Base-by-base conservation (phyloP, 208 protist genomes). In the Histomonas meleagridis region DNA sequence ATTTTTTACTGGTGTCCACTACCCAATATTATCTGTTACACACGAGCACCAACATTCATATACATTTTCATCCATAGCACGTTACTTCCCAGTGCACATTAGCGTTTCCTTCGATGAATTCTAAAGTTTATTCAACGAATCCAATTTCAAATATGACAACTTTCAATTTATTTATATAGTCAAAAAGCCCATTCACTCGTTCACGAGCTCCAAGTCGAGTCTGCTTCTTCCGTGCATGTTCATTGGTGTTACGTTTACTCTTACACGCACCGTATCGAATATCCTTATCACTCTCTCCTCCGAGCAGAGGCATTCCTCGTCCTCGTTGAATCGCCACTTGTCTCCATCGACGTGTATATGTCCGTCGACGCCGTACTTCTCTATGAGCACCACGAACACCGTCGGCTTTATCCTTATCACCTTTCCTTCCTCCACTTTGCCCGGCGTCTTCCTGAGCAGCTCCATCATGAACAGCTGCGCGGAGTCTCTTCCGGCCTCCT, bases 141-240 rank as follows among this genome's bases (percentile, higher is more conserved):
- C n/a, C n/a, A n/a, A n/a, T n/a, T n/a, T n/a, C n/a, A n/a, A n/a
- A n/a, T n/a, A n/a, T n/a, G n/a, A n/a, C n/a, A n/a, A n/a, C n/a
- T n/a, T n/a, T n/a, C n/a, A n/a, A n/a, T n/a, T n/a, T n/a, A n/a
- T n/a, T n/a, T n/a, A n/a, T n/a, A n/a, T n/a, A n/a, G n/a, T n/a
- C n/a, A n/a, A n/a, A n/a, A n/a, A n/a, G n/a, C n/a, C n/a, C n/a
- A n/a, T n/a, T n/a, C n/a, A n/a, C n/a, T n/a, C n/a, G n/a, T n/a
- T n/a, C n/a, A 86, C 46, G 26, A 86, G 76, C 55, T 86, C n/a
- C 38, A 86, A 55, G 28, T 86, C 76, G 32, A 86, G 46, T 55
- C 76, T 86, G 32, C 40, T 51, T 86, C 76, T 86, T 55, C 76
- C 76, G 55, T 86, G 76, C 76, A 86, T 86, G 18, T 86, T 86